Evolutionary conservation across 2,329 filamentous ascomycete species (phyloP).

Genomic region (Phaeophleospora eucalypticola): DNA sequence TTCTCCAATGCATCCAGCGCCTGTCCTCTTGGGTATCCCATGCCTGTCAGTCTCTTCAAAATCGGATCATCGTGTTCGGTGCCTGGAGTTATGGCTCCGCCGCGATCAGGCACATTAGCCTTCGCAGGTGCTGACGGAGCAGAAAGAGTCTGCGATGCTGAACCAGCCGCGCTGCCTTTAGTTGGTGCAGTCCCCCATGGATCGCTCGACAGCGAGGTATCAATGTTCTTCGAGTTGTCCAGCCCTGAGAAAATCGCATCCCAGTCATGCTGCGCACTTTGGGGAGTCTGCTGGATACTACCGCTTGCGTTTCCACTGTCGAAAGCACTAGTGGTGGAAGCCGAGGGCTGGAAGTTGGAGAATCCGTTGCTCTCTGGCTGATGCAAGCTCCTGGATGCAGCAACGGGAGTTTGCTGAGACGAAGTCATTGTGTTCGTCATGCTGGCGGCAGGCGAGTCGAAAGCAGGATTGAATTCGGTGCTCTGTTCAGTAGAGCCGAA

Average conservation of each 20-base stretch:
- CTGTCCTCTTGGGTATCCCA: slow-evolving; percentile 76
- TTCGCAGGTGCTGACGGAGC: slow-evolving; percentile 14
- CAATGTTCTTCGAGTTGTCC: slow-evolving; percentile 46
- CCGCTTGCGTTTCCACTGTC: slow-evolving; percentile 5
- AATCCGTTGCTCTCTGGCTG: slow-evolving; percentile 24
- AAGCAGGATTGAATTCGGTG: slow-evolving; percentile 75
- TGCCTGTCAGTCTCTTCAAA: slow-evolving; percentile 78
- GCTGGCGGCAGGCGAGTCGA: slow-evolving; percentile 60
- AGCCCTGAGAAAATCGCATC: slow-evolving; percentile 87
- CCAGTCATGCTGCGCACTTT: slow-evolving; percentile 68
- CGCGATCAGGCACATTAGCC: slow-evolving; percentile 31
- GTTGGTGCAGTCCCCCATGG: slow-evolving; percentile 25
- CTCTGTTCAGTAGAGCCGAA: slow-evolving; percentile 56
- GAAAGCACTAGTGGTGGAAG: slow-evolving; percentile 14
- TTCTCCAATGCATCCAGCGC: slow-evolving; percentile 81
- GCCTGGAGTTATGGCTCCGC: slow-evolving; percentile 66
- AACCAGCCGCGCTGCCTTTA: slow-evolving; percentile 8
- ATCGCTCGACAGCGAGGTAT: slow-evolving; percentile 27
- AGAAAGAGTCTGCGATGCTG: slow-evolving; percentile 16
- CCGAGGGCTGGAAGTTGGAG: slow-evolving; percentile 22
- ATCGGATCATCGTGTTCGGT: slow-evolving; percentile 88
- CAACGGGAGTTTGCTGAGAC: slow-evolving; percentile 35
- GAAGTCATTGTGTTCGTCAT: slow-evolving; percentile 47
- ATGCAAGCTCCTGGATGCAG: slow-evolving; percentile 24
- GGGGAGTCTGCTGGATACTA: slow-evolving; percentile 36